Conservation (phyloP, 306 rosid species). For the Crataegus laevigata region DNA sequence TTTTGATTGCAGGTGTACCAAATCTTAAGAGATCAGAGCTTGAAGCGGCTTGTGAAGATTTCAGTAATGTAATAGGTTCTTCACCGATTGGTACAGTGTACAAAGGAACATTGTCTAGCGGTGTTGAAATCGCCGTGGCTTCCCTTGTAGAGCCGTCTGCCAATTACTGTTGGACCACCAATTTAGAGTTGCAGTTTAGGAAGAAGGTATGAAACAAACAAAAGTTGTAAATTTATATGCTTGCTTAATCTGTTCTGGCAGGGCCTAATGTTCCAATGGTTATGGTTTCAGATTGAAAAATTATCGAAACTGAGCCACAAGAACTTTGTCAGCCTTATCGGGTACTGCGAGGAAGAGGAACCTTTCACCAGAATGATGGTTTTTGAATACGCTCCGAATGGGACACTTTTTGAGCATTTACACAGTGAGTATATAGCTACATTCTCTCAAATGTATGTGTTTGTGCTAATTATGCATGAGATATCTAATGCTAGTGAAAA, state of each 20-base stretch:
- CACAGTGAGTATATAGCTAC: constrained; percentile 54
- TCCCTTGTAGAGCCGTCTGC: constrained; percentile 42
- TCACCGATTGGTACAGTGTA: constrained; percentile 71
- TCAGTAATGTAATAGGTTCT: constrained; percentile 79
- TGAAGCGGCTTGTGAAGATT: constrained; percentile 91
- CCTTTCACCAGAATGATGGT: constrained; percentile 94
- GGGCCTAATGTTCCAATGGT: constrained; percentile 20
- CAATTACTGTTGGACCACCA: constrained; percentile 58
- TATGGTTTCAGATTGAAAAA: constrained; percentile 52
- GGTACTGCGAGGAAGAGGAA: constrained; percentile 76
- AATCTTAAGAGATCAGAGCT: constrained; percentile 86
- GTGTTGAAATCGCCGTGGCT: constrained; percentile 91
- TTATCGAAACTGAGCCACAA: constrained; percentile 90
- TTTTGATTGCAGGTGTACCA: constrained; percentile 66
- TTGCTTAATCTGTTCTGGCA: constrained; percentile 1
- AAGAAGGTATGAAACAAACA: constrained; percentile 57
- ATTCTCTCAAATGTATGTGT: neutral
- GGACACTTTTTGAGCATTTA: constrained; percentile 89
- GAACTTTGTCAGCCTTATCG: constrained; percentile 85
- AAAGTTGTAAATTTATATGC: neutral
- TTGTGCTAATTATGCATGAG: neutral
- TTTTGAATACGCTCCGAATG: constrained; percentile 92
- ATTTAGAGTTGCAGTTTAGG: constrained; percentile 64
- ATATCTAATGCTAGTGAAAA: neutral
- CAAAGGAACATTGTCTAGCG: constrained; percentile 94